phyloP scores from a whole-genome alignment of 345 rosid genomes.

The Populus alba region DNA sequence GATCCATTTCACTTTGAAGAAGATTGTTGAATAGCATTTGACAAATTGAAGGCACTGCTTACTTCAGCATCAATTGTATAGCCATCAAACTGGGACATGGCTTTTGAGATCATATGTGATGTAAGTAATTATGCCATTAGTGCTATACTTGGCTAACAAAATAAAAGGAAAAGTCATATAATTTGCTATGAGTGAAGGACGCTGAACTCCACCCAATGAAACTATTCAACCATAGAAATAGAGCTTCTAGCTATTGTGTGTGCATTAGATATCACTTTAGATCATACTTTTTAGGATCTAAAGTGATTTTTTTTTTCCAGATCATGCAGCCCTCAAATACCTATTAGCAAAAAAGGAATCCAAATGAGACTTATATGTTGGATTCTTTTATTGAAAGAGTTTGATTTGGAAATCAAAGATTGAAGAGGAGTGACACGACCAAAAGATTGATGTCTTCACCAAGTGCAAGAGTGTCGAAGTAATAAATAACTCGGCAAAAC shows the following conservation, averaged over 20 bases:
- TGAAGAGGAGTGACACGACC: not conserved
- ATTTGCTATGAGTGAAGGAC: not conserved
- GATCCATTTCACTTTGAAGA: not conserved
- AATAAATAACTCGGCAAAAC: no score
- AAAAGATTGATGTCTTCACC: no score
- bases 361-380: not conserved
- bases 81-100: no score
- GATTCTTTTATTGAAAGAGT: not conserved
- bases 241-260: not conserved
- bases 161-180: not conserved
- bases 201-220: not conserved
- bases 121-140: not conserved
- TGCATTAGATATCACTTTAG: not conserved
- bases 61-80: not conserved
- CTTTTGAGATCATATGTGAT: not conserved
- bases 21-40: not conserved
- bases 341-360: not conserved
- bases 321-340: not conserved
- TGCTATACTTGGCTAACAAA: not conserved
- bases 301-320: not conserved
- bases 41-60: not conserved
- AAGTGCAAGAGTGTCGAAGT: no score
- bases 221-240: not conserved
- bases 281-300: not conserved
- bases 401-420: not conserved